Evolutionary conservation across 352 stramenopile genomes (phyloP), one percentile per base, ranked within the genome.

Genomic region (Phytophthora colocasiae): DNA sequence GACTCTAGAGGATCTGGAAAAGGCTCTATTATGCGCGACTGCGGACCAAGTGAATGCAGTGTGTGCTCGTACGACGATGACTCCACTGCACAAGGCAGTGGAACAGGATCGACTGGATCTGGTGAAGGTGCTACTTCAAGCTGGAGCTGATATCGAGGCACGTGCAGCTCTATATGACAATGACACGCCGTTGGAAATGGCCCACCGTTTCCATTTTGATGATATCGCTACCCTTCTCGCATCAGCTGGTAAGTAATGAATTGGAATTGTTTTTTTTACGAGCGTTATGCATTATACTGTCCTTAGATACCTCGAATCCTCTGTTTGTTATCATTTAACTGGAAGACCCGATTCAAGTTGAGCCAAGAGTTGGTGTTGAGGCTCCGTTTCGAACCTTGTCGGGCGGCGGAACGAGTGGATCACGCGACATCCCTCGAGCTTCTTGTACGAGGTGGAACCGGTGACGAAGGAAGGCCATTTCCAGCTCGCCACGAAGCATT

Each of bases 361-460:
- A 45, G 17, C 63, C 56, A 47, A 73, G 52, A 39, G 53, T 17
- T 12, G 58, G 31, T 15, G 58, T 27, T 24, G 14, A 22, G 22
- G 38, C 15, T 24, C 22, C 19, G 15, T 19, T 52, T 6, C 59
- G 65, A 15, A 45, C 41, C 31, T 83, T 78, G n/a, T 77, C 66
- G 22, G 66, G 29, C 27, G 72, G 43, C 10, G 79, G 78, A n/a
- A 72, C 81, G 15, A 81, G 69, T 14, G 83, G 76, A 60, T 90
- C 76, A 4, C 83, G 64, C 10, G 83, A 92, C 43, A 92, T 76
- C 2, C 85, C 82, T 9, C 77, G 70, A 14, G 77, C 72, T 58
- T 93, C 85, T 62, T 93, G 82, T 48, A 93, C 80, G 47, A 91
- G 72, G 53, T 94, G 85, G 65, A 94, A 92, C 3, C 85, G 83